phyloP scores from a whole-genome alignment of 2,329 filamentous ascomycete genomes.

The Fusarium staphyleae region DNA sequence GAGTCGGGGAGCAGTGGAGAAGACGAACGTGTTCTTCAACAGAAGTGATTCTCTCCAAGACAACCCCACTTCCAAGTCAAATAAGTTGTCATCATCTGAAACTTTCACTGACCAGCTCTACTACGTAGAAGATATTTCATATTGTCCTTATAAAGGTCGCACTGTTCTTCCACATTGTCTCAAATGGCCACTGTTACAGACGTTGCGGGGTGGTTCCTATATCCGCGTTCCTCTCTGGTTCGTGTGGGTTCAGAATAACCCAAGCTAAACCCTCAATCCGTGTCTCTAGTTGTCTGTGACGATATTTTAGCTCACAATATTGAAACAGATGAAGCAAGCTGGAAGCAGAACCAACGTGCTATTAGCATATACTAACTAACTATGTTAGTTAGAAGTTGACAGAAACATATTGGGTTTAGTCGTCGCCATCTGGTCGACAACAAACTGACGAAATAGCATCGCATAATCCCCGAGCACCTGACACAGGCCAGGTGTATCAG shows the following conservation, averaged over 20 bases:
- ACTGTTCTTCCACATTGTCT: background rate
- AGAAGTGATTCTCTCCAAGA: background rate
- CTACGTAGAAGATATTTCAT: background rate
- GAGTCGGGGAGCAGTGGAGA: background rate
- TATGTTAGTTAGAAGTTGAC: too few relatives aligned
- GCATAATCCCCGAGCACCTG: slow-evolving; percentile 15
- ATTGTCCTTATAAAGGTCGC: background rate
- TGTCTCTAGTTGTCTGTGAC: slow-evolving; percentile 5
- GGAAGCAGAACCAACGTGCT: background rate
- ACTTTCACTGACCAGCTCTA: background rate
- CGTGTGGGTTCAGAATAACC: background rate
- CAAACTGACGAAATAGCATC: slow-evolving; percentile 18
- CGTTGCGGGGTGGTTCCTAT: background rate
- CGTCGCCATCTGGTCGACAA: slow-evolving; percentile 4
- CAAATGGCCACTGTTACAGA: slow-evolving; percentile 4
- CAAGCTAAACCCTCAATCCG: background rate
- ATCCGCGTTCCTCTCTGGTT: slow-evolving; percentile 2
- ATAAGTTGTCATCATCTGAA: background rate
- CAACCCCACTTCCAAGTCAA: background rate
- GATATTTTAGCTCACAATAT: background rate
- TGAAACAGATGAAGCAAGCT: background rate
- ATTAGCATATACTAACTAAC: background rate
- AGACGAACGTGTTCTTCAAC: background rate
- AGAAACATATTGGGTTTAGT: slow-evolving; percentile 1
- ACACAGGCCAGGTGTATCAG: slow-evolving; percentile 30